A percentile compares a stretch with the other conserved stretches of the same genome.
These are phyloP conservation scores for Cucurbita pepo DNA, from an alignment of 306 rosid genomes.

Conservation along the genomic window DNA sequence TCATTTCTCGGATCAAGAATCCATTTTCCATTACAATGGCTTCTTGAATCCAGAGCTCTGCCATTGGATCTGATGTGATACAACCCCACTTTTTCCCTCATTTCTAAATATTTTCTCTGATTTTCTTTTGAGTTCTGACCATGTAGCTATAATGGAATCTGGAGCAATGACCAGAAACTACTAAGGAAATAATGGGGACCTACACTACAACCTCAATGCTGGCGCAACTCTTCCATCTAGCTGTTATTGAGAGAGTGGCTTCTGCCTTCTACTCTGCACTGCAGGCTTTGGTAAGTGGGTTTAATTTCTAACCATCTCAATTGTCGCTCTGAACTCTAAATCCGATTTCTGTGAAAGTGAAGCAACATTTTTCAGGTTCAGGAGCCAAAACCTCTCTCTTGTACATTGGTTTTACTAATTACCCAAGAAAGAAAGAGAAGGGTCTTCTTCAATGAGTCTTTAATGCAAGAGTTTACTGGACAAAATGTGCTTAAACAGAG, in stretches of 20 bases:
- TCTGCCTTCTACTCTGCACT: background rate
- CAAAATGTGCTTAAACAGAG: background rate
- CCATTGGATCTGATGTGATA: conserved; percentile 5
- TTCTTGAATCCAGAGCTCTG: background rate
- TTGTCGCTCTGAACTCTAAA: background rate
- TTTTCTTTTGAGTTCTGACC: conserved; percentile 3
- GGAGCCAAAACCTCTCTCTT: background rate
- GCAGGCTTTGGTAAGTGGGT: conserved; percentile 4
- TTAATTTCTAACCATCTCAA: background rate
- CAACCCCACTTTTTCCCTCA: background rate
- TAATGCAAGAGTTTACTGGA: background rate
- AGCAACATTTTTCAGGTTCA: background rate
- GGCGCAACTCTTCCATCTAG: background rate
- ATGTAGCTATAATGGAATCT: background rate
- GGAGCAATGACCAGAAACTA: background rate
- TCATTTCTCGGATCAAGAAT: background rate
- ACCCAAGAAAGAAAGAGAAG: background rate
- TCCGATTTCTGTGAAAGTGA: background rate
- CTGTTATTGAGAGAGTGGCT: background rate
- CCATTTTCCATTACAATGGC: background rate
- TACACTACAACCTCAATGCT: background rate
- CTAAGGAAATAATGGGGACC: background rate
- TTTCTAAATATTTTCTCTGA: background rate
- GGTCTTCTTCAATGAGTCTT: background rate
- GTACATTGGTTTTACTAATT: background rate